These are phyloP conservation scores for Kazachstania africana DNA, from an alignment of 805 yeast species.

Conservation along the genomic window DNA sequence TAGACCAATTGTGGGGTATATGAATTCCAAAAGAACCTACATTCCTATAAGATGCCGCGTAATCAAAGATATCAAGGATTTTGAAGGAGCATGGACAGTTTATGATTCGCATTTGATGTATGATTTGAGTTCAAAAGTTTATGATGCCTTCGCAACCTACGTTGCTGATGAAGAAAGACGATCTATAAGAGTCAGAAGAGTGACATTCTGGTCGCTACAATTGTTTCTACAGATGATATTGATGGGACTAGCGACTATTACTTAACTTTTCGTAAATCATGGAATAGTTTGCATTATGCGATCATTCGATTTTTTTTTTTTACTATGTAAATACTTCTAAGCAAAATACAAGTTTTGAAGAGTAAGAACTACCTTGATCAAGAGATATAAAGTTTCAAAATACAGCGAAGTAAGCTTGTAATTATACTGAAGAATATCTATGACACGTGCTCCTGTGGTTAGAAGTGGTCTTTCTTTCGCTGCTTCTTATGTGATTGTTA, in stretches of 20 bases:
- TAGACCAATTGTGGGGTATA: slow-evolving; percentile 90
- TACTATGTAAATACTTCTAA: too few species aligned
- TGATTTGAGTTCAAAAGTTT: slow-evolving; percentile 79
- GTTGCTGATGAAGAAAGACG: slow-evolving; percentile 80
- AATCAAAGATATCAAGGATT: slow-evolving; percentile 67
- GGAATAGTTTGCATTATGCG: too few species aligned
- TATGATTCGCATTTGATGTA: slow-evolving; percentile 88
- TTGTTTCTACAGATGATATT: slow-evolving; percentile 68
- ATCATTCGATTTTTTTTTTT: too few species aligned
- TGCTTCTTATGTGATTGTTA: slow-evolving; percentile 9
- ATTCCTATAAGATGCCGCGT: slow-evolving; percentile 80
- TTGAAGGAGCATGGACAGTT: slow-evolving; percentile 93
- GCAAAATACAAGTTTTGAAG: too few species aligned
- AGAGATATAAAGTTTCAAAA: too few species aligned
- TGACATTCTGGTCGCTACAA: slow-evolving; percentile 90
- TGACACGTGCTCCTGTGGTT: slow-evolving; percentile 13
- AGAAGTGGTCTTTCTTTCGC: slow-evolving; percentile 9
- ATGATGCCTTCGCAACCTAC: slow-evolving; percentile 79
- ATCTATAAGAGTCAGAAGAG: slow-evolving; percentile 59
- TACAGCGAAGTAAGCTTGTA: too few species aligned
- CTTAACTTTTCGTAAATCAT: slow-evolving; percentile 20
- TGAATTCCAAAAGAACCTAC: slow-evolving; percentile 78
- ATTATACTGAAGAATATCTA: too few species aligned
- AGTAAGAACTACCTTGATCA: too few species aligned
- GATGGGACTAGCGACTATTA: slow-evolving; percentile 70